phyloP scores from a whole-genome alignment of 1,139 yeast genomes.

The Suhomyces choctaworum region DNA sequence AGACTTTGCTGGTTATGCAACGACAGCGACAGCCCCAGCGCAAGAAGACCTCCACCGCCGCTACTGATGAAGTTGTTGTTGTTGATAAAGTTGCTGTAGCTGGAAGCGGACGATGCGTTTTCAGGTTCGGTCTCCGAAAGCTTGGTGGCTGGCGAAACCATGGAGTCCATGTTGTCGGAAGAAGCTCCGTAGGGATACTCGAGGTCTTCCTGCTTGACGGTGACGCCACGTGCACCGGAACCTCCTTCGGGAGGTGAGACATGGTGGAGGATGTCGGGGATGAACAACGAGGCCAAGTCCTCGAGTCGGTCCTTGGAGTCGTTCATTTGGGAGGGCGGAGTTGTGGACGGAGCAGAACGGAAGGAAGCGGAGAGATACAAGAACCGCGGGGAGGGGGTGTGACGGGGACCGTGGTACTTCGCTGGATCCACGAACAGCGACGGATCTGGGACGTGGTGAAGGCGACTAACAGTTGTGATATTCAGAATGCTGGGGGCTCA shows the following conservation, averaged over 20 bases:
- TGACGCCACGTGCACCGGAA: slow-evolving; percentile 5
- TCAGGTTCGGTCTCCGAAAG: slow-evolving; percentile 7
- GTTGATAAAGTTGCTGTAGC: slow-evolving; percentile 18
- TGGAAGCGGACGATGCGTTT: no score
- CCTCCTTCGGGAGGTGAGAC: slow-evolving; percentile 13
- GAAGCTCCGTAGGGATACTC: slow-evolving; percentile 14
- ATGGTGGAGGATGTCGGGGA: slow-evolving; percentile 44
- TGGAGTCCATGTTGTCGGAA: slow-evolving; percentile 5
- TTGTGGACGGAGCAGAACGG: neutral
- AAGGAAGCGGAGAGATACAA: no score
- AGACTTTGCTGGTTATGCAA: no score
- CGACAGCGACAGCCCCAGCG: no score
- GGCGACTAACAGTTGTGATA: no score
- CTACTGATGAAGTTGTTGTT: slow-evolving; percentile 18
- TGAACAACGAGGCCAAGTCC: slow-evolving; percentile 44
- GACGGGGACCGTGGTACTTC: no score
- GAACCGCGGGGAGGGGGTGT: no score
- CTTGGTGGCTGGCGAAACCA: slow-evolving; percentile 9
- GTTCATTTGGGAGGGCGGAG: slow-evolving; percentile 11
- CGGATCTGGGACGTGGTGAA: no score
- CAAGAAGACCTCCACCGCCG: slow-evolving; percentile 2
- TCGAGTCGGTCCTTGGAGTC: slow-evolving; percentile 32
- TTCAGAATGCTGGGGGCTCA: no score
- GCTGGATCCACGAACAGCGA: no score
- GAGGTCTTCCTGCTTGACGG: slow-evolving; percentile 25